Evolutionary conservation across 1,284 basidiomycete species (phyloP), one percentile per base, ranked within the genome.

Genomic region (Trichosporon sp.): DNA sequence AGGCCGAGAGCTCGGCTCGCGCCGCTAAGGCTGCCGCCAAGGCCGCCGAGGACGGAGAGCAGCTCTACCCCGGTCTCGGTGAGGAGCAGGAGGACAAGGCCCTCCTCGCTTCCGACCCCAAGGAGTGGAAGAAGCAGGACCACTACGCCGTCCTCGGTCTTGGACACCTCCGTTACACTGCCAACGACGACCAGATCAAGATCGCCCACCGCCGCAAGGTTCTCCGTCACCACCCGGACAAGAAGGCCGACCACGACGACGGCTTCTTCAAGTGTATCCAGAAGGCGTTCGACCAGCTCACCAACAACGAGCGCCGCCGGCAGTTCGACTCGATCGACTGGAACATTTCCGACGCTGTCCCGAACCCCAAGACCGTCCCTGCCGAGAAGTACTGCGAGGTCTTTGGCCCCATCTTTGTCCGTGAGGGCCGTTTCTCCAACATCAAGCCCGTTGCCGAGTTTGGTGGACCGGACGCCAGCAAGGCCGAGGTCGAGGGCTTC

Each of bases 51-150:
- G 87, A 87, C 26, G 84, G 86, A 14, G 88, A 87, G 68, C 88
- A 87, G 31, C 91, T 92, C 73, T 95, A 94, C 81, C 94, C 97
- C 85, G 89, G 94, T 63, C 91, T 98, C 7, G 95, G 95, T 4
- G 93, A 96, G 73, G 97, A 99, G 85, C 87, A 90, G 73, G 97
- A 99, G 86, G 85, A 88, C 43, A 86, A 87, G 10, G 91, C 91
- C 32, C 80, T 96, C 66, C 85, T 96, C 64, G 84, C 86, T 38
- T 86, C 90, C 19, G 97, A 99, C 86, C 93, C 96, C 16, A 98
- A 98, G 85, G 95, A 98, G 84, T 99, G 96, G 96, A 99, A 99
- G 93, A 94, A 95, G 89, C 97, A 98, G 89, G 96, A 99, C 84
- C 94, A 98, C 84, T 98, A 98, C 83, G 93, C 92, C 71, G 93